These are phyloP conservation scores for Trichoderma afroharzianum DNA, from an alignment of 2,329 filamentous ascomycete species.

Conservation along the genomic window DNA sequence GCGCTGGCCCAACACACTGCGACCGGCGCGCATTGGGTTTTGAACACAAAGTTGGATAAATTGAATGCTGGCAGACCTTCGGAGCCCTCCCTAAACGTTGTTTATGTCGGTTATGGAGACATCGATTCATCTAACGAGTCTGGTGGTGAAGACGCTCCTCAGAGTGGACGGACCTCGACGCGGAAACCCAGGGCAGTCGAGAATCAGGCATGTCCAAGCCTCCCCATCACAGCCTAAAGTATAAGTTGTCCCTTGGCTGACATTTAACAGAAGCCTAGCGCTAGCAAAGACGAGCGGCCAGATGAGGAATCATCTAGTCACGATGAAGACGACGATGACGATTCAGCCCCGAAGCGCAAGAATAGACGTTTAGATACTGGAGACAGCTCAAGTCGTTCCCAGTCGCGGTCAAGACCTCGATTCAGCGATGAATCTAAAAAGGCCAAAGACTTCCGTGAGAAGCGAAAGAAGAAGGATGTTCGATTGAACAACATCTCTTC, in stretches of 20 bases:
- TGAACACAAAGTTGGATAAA: constrained; percentile 46
- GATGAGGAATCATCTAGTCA: constrained; percentile 27
- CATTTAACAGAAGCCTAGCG: neutral
- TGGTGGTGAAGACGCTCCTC: constrained; percentile 33
- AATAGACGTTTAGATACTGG: constrained; percentile 27
- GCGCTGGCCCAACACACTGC: constrained; percentile 60
- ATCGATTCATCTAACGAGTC: constrained; percentile 42
- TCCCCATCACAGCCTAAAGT: neutral
- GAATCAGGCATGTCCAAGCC: neutral
- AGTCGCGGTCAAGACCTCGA: constrained; percentile 32
- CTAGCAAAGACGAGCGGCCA: constrained; percentile 24
- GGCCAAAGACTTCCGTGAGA: constrained; percentile 51
- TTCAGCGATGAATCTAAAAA: constrained; percentile 27
- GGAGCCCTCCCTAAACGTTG: constrained; percentile 49
- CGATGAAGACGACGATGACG: constrained; percentile 20
- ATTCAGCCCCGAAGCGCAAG: constrained; percentile 26
- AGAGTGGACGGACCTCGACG: constrained; percentile 35
- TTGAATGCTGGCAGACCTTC: constrained; percentile 27
- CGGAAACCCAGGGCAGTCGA: constrained; percentile 11
- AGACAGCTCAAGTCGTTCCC: constrained; percentile 28
- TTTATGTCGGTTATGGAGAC: constrained; percentile 55
- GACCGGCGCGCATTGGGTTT: constrained; percentile 73
- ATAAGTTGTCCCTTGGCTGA: constrained; percentile 6
- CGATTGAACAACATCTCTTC: constrained; percentile 61
- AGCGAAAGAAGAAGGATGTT: constrained; percentile 62